Evolutionary conservation across 495 filamentous ascomycete species (phyloP).

Genomic region (Xylaria acuta): DNA sequence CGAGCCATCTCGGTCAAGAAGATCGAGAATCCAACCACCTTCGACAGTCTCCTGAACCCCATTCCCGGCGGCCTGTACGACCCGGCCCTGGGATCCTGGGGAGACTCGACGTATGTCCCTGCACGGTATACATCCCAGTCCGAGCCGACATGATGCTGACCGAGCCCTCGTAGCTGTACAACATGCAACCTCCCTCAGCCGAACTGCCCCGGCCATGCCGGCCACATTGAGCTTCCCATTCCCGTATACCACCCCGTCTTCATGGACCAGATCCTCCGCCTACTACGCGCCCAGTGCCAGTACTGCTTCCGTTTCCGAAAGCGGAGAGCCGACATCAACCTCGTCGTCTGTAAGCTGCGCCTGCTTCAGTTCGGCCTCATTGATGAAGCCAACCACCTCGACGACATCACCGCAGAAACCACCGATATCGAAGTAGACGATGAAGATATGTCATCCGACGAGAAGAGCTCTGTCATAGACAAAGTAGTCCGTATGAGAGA

Average conservation of each 20-base stretch:
- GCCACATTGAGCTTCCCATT: conserved; percentile 93
- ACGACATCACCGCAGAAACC: conserved; percentile 52
- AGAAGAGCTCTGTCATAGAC: conserved; percentile 38
- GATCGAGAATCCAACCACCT: conserved; percentile 87
- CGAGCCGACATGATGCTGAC: neutral
- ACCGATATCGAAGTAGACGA: conserved; percentile 36
- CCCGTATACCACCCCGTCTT: conserved; percentile 93
- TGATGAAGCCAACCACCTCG: conserved; percentile 71
- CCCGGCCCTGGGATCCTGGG: conserved; percentile 88
- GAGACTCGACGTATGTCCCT: conserved; percentile 74
- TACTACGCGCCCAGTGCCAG: conserved; percentile 84
- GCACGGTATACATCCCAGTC: neutral
- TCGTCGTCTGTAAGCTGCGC: conserved; percentile 82
- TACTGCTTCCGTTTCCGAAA: conserved; percentile 88
- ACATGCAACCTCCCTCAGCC: conserved; percentile 82
- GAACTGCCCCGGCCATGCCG: conserved; percentile 89
- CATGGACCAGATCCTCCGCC: conserved; percentile 84
- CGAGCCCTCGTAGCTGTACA: conserved; percentile 67
- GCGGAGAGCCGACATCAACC: conserved; percentile 72
- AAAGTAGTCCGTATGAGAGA: conserved; percentile 68
- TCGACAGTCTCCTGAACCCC: conserved; percentile 85
- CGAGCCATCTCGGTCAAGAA: conserved; percentile 86
- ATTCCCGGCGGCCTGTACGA: conserved; percentile 91
- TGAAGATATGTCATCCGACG: conserved; percentile 37
- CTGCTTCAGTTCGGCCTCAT: conserved; percentile 86